Conservation (phyloP, 192 early-diverging fungal species). For the Dispira simplex region DNA sequence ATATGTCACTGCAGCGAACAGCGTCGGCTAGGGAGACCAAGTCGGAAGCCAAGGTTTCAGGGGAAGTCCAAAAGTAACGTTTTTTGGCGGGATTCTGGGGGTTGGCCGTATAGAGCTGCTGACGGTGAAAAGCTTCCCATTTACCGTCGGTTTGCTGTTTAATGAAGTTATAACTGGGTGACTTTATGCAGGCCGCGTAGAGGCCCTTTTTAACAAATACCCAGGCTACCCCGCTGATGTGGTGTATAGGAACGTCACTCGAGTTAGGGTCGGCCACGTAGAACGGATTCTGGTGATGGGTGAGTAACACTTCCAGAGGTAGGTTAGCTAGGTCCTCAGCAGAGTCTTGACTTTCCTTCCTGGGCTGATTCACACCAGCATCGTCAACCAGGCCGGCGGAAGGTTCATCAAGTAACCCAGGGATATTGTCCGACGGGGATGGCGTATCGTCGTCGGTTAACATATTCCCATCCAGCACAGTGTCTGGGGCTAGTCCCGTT, state of each 20-base stretch:
- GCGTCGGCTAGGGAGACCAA: neutral
- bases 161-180: no score
- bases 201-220: no score
- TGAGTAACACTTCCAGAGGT: neutral
- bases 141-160: neutral
- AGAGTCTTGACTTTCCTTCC: neutral
- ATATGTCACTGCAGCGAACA: neutral
- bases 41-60: neutral
- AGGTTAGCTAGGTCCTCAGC: neutral
- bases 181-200: no score
- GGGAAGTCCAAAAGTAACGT: neutral
- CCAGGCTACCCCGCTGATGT: no score
- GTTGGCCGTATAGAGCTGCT: neutral
- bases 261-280: no score
- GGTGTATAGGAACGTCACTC: no score
- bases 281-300: no score
- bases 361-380: neutral
- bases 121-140: neutral
- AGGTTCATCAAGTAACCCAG: neutral
- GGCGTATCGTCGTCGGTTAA: no score
- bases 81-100: neutral
- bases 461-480: slow-evolving; percentile 15
- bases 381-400: neutral
- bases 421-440: neutral
- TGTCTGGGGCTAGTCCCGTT: slow-evolving; percentile 51